phyloP scores from a whole-genome alignment of 1,139 yeast genomes.

The Debaryomycetaceae sp. region DNA sequence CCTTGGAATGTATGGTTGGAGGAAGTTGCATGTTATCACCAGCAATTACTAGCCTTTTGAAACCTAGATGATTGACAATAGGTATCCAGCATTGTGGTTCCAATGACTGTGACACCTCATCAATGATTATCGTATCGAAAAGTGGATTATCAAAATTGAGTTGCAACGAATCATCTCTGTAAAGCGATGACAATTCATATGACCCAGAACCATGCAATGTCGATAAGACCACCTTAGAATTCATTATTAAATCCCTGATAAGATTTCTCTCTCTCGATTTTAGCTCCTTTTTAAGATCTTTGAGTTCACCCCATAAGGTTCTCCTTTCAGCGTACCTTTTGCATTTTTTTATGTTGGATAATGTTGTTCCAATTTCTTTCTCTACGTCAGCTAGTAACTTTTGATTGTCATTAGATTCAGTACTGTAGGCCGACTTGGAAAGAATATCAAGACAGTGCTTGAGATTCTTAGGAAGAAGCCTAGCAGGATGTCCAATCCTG shows the following conservation, averaged over 20 bases:
- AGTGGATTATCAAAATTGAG: slow-evolving; percentile 29
- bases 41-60: slow-evolving; percentile 65
- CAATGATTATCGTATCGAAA: slow-evolving; percentile 84
- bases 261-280: slow-evolving; percentile 63
- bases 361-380: slow-evolving; percentile 61
- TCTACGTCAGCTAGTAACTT: slow-evolving; percentile 66
- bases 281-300: slow-evolving; percentile 66
- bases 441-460: slow-evolving; percentile 77
- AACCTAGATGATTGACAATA: slow-evolving; percentile 58
- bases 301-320: slow-evolving; percentile 67
- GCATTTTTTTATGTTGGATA: slow-evolving; percentile 59
- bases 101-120: slow-evolving; percentile 90
- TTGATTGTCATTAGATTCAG: slow-evolving; percentile 48
- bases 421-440: slow-evolving; percentile 42
- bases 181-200: slow-evolving; percentile 54
- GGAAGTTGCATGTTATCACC: slow-evolving; percentile 90
- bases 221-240: slow-evolving; percentile 68
- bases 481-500: slow-evolving; percentile 91
- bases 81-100: slow-evolving; percentile 99
- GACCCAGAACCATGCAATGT: slow-evolving; percentile 90
- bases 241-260: slow-evolving; percentile 53
- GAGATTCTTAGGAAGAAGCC: slow-evolving; percentile 60
- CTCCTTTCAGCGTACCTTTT: slow-evolving; percentile 63
- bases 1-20: slow-evolving; percentile 59
- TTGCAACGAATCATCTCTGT: slow-evolving; percentile 18